Base-by-base conservation (phyloP, 2,329 filamentous ascomycete genomes). In the Karstenula rhodostoma region DNA sequence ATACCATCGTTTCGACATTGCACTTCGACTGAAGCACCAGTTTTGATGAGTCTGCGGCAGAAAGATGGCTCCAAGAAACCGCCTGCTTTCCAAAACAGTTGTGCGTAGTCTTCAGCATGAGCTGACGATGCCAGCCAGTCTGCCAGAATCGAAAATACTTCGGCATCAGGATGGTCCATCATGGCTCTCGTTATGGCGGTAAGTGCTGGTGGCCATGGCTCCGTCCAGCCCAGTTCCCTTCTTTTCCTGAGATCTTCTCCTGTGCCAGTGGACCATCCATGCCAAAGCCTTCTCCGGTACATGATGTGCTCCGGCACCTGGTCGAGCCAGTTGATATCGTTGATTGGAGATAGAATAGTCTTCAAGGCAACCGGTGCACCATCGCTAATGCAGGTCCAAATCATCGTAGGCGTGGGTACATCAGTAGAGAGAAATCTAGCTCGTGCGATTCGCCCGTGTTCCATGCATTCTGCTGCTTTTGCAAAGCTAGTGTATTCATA, bases 161-260 rank as follows among this genome's bases (percentile, higher is more conserved):
- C 33, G 2, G 15, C n/a, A 15, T 27, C 23, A 9, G n/a, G 19
- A n/a, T 50, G 29, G 19, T 51, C 33, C 10, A 12, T 15, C 4
- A 40, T 40, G 9, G 33, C 33, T 40, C 19, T 51, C 19, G 13
- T 6, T 15, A 51, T 25, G 53, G 27, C 42, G 8, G 32, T 29
- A 10, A 56, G 47, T 47, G 53, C 44, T 43, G 42, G 53, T n/a
- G 53, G 29, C 19, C 44, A 56, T 7, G 44, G 42, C 32, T 27
- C 25, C 10, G 22, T 33, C 53, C 53, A 56, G 17, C 53, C 53
- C 22, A 25, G 23, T n/a, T 43, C 44, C 15, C 42, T 42, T 3
- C 37, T 4, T 19, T 56, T 40, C 15, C 52, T 46, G 15, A 56
- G 40, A 1, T 35, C 22, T 35, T 35, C 25, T 19, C 53, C 53